phyloP scores from a whole-genome alignment of 2,329 filamentous ascomycete genomes.

The Ophiostoma australiae region DNA sequence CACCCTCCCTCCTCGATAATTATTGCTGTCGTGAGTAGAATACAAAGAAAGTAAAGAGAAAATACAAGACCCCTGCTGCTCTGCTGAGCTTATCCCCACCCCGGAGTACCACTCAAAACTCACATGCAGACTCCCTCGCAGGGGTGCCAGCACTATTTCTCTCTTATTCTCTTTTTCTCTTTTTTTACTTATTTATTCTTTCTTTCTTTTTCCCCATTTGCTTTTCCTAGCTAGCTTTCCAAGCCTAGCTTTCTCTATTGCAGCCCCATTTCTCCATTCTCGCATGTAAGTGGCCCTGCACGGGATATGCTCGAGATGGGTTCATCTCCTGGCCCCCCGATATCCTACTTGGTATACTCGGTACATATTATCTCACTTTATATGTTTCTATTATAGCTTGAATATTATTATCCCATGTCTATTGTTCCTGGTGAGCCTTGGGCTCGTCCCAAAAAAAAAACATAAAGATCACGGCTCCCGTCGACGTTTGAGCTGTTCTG shows the following conservation, averaged over 20 bases:
- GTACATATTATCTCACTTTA: background rate
- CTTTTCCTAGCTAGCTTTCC: background rate
- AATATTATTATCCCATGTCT: too few species aligned
- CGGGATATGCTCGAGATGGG: background rate
- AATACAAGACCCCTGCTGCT: background rate
- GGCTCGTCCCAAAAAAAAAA: background rate
- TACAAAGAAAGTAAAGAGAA: background rate
- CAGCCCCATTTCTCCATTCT: conserved; percentile 3
- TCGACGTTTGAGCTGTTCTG: background rate
- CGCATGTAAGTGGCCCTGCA: background rate
- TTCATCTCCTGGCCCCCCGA: background rate
- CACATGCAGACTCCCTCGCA: background rate
- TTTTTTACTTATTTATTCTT: background rate
- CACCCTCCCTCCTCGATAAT: too few species aligned
- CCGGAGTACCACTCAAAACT: background rate
- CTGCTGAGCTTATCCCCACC: background rate
- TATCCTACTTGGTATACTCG: too few species aligned
- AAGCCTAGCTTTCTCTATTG: background rate
- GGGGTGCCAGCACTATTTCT: background rate
- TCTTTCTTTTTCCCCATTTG: background rate
- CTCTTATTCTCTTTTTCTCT: background rate
- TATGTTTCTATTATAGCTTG: too few species aligned
- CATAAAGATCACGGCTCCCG: background rate
- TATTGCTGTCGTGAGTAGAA: background rate
- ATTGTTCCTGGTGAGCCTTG: background rate